Base-by-base conservation (phyloP, 345 rosid genomes). In the Eucalyptus caleyi region DNA sequence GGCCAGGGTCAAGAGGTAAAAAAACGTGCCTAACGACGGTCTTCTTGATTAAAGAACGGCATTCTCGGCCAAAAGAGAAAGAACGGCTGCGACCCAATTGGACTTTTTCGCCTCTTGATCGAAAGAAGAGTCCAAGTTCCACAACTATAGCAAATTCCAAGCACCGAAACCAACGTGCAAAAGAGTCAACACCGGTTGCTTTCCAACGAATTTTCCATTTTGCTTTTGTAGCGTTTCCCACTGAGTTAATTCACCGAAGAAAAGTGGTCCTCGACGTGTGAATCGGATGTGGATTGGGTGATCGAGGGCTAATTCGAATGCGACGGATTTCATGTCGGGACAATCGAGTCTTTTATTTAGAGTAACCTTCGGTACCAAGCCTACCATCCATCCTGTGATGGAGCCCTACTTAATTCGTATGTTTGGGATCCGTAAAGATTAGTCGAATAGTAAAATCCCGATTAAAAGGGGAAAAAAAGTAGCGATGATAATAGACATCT, bases 231-330 rank as follows among this genome's bases (percentile, higher is more conserved):
- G 26, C 26, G 82, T 37, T 72, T 72, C 13, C 82, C 45, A 32
- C 26, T 3, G 45, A 34, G 82, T 32, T 32, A 16, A 8, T 0
- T 0, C 42, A 3, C 6, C 23, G 0, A 30, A 14, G 32, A n/a
- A 67, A 67, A 67, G 37, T 1, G 0, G 40, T 67, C 77, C 37
- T n/a, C 21, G 21, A 30, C 40, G 11, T 14, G 11, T 69, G n/a
- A n/a, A n/a, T n/a, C n/a, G n/a, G n/a, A n/a, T n/a, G n/a, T n/a
- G n/a, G n/a, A n/a, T n/a, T n/a, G n/a, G n/a, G n/a, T n/a, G n/a
- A n/a, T n/a, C n/a, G n/a, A n/a, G n/a, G n/a, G n/a, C n/a, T n/a
- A n/a, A n/a, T n/a, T n/a, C n/a, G n/a, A n/a, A n/a, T n/a, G n/a
- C n/a, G n/a, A n/a, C n/a, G n/a, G n/a, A n/a, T n/a, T n/a, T n/a